Percentiles rank a stretch among this genome's conserved stretches.
Conservation (phyloP, 305 asterid species). For the Fraxinus xanthoxyloides region DNA sequence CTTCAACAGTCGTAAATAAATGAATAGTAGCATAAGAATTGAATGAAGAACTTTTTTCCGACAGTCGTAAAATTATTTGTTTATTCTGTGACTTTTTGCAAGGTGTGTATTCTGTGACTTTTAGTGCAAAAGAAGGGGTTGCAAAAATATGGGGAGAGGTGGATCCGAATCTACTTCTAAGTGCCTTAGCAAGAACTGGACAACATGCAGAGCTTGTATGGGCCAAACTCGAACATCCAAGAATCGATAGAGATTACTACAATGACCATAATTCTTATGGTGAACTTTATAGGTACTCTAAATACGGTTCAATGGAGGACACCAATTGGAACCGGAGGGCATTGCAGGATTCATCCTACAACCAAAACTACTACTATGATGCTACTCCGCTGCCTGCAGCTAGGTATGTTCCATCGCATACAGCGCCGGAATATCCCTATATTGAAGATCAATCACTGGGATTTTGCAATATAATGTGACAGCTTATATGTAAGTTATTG, state of each 20-base stretch:
- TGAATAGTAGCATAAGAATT: neutral
- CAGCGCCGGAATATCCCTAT: neutral
- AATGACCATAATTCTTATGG: neutral
- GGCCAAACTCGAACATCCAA: constrained; percentile 35
- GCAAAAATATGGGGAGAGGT: constrained; percentile 26
- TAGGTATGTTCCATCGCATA: neutral
- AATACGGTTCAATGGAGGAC: neutral
- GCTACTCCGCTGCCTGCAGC: neutral
- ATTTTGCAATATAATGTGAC: constrained; percentile 11
- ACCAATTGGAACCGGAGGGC: neutral
- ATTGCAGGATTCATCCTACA: constrained; percentile 11
- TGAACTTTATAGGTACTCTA: neutral
- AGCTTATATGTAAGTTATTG: neutral
- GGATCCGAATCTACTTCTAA: constrained; percentile 29
- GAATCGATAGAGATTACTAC: neutral
- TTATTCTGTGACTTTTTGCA: neutral
- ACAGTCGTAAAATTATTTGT: neutral
- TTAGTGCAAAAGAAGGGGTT: constrained; percentile 14
- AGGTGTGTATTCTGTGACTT: constrained; percentile 29
- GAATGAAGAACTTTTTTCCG: neutral
- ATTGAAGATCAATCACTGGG: neutral
- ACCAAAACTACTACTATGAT: neutral
- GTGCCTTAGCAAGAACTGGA: constrained; percentile 29
- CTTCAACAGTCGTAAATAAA: neutral
- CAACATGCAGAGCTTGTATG: constrained; percentile 26